Conservation (phyloP, 1,284 basidiomycete species). For the Ustilago curta region DNA sequence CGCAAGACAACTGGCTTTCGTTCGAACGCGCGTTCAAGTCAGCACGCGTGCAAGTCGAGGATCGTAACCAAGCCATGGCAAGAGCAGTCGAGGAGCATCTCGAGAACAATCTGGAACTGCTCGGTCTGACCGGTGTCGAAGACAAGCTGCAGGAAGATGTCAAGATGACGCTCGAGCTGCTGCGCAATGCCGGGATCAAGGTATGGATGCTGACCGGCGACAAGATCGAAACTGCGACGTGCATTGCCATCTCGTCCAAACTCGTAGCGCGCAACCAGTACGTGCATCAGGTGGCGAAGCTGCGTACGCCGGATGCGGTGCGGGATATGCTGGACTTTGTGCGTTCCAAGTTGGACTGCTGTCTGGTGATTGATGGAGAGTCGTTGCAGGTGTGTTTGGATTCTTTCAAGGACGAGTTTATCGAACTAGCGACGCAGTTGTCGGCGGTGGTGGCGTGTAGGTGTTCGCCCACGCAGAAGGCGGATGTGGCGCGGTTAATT, state of each 20-base stretch:
- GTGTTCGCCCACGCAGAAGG: constrained; percentile 98
- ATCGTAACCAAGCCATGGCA: constrained; percentile 82
- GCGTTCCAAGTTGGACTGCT: constrained; percentile 93
- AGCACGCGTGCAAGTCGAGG: constrained; percentile 78
- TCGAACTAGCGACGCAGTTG: constrained; percentile 93
- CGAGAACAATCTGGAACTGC: constrained; percentile 88
- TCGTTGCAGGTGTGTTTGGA: constrained; percentile 92
- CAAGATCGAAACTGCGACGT: constrained; percentile 98
- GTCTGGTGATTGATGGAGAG: constrained; percentile 98
- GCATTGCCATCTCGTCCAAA: constrained; percentile 97
- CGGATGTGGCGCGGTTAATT: constrained; percentile 93
- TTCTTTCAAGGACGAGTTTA: constrained; percentile 90
- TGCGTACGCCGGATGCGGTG: constrained; percentile 83
- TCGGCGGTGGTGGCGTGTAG: constrained; percentile 97
- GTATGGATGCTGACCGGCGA: constrained; percentile 99
- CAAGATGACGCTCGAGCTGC: constrained; percentile 88
- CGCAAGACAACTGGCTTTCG: constrained; percentile 77
- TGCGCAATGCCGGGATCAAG: constrained; percentile 96
- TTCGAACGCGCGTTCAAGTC: constrained; percentile 83
- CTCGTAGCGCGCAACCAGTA: constrained; percentile 95
- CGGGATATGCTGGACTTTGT: constrained; percentile 93
- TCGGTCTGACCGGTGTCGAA: constrained; percentile 96
- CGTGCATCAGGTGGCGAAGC: constrained; percentile 94
- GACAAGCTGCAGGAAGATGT: constrained; percentile 99
- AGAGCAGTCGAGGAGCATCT: constrained; percentile 80